phyloP scores from a whole-genome alignment of 2,329 filamentous ascomycete genomes.

The Gnomoniopsis smithogilvyi region DNA sequence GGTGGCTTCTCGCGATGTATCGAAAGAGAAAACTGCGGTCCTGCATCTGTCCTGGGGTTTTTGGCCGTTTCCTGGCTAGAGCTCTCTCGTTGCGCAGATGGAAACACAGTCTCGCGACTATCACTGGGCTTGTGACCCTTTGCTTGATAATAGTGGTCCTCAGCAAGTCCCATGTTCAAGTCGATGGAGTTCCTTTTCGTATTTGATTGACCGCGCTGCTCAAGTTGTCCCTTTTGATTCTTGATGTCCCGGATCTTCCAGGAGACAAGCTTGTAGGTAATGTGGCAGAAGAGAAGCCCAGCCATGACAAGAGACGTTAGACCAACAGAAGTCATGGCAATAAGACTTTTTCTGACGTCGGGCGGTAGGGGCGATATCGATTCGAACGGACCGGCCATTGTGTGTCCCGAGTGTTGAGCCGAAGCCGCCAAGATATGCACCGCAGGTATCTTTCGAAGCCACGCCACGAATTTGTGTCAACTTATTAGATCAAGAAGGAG shows the following conservation, averaged over 20 bases:
- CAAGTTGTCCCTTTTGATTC: not conserved
- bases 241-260: slow-evolving; percentile 25
- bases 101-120: not conserved
- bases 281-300: slow-evolving; percentile 24
- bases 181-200: slow-evolving; percentile 17
- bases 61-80: not conserved
- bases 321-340: slow-evolving; percentile 22
- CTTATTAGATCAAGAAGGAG: too few species aligned
- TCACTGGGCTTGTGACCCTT: not conserved
- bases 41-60: not conserved
- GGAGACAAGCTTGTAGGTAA: slow-evolving; percentile 26
- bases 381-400: not conserved
- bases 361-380: slow-evolving; percentile 24
- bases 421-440: too few species aligned
- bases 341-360: slow-evolving; percentile 23
- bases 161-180: slow-evolving; percentile 25
- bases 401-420: too few species aligned
- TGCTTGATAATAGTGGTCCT: slow-evolving; percentile 23
- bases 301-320: slow-evolving; percentile 24
- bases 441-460: too few species aligned
- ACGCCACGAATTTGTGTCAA: too few species aligned
- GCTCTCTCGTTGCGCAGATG: not conserved
- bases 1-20: slow-evolving; percentile 33
- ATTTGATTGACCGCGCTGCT: not conserved
- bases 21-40: not conserved